Conservation (phyloP, 805 yeast species). For the Nematodospora valgi region DNA sequence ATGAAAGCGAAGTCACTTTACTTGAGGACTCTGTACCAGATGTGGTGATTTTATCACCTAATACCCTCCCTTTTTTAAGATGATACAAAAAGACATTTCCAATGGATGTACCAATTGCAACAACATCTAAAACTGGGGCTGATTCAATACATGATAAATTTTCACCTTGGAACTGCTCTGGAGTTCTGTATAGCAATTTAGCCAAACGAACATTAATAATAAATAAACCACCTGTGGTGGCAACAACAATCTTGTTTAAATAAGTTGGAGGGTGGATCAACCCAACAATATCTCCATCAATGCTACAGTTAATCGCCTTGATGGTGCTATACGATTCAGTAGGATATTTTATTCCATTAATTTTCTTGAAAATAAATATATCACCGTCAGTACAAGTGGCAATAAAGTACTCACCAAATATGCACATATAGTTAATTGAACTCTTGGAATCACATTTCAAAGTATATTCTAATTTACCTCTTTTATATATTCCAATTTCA, state of each 20-base stretch:
- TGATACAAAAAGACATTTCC: slow-evolving; percentile 70
- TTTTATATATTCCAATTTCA: slow-evolving; percentile 70
- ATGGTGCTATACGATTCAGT: slow-evolving; percentile 69
- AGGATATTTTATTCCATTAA: slow-evolving; percentile 42
- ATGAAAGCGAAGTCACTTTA: slow-evolving; percentile 61
- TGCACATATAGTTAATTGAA: slow-evolving; percentile 47
- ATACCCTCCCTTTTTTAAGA: slow-evolving; percentile 56
- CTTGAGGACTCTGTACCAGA: slow-evolving; percentile 39
- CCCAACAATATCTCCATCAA: slow-evolving; percentile 70
- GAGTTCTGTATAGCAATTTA: slow-evolving; percentile 57
- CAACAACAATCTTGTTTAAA: slow-evolving; percentile 80
- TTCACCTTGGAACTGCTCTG: slow-evolving; percentile 42
- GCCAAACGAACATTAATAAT: slow-evolving; percentile 78
- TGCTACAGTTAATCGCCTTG: slow-evolving; percentile 43
- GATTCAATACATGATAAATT: slow-evolving; percentile 63
- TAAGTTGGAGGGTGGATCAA: slow-evolving; percentile 86
- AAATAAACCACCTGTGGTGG: slow-evolving; percentile 61
- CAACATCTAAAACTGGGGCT: slow-evolving; percentile 83
- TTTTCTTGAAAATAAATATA: slow-evolving; percentile 54
- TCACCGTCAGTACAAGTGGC: slow-evolving; percentile 42
- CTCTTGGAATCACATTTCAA: slow-evolving; percentile 31
- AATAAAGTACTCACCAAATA: slow-evolving; percentile 78
- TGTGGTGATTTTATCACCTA: slow-evolving; percentile 47
- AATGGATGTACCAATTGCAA: slow-evolving; percentile 70
- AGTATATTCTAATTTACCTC: slow-evolving; percentile 65